Conservation (phyloP, 352 stramenopile genomes). For the Phytophthora podocarpi region DNA sequence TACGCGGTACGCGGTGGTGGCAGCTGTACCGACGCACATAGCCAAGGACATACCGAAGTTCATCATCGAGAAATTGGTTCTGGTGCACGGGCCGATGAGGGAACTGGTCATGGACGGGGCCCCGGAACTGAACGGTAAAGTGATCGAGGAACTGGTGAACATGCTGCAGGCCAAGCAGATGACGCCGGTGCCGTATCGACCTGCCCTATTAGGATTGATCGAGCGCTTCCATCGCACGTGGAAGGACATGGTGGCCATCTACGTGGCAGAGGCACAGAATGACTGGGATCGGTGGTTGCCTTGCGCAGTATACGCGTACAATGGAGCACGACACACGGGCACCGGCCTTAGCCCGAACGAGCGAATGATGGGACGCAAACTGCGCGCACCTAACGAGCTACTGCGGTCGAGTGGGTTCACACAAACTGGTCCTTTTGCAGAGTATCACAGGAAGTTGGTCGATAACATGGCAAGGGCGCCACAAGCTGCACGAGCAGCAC, state of each 20-base stretch:
- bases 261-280: background rate
- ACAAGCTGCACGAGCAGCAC: background rate
- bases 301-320: constrained; percentile 9
- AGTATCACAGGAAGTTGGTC: background rate
- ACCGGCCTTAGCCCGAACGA: constrained; percentile 11
- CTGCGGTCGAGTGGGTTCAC: background rate
- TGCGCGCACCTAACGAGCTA: constrained; percentile 4
- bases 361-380: constrained; percentile 3
- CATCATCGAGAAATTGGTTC: background rate
- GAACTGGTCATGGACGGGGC: constrained; percentile 1
- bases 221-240: constrained; percentile 1
- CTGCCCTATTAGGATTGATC: background rate
- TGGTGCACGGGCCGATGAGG: background rate
- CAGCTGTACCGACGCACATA: background rate
- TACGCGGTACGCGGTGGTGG: background rate
- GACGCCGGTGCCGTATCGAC: constrained; percentile 3
- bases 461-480: background rate
- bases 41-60: background rate
- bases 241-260: too few relatives aligned
- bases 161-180: background rate
- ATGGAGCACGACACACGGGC: background rate
- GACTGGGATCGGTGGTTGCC: constrained; percentile 7
- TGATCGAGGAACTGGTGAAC: background rate
- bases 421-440: background rate
- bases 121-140: background rate